phyloP scores from a whole-genome alignment of 106 monocot species.

The Dioscorea zingiberensis region DNA sequence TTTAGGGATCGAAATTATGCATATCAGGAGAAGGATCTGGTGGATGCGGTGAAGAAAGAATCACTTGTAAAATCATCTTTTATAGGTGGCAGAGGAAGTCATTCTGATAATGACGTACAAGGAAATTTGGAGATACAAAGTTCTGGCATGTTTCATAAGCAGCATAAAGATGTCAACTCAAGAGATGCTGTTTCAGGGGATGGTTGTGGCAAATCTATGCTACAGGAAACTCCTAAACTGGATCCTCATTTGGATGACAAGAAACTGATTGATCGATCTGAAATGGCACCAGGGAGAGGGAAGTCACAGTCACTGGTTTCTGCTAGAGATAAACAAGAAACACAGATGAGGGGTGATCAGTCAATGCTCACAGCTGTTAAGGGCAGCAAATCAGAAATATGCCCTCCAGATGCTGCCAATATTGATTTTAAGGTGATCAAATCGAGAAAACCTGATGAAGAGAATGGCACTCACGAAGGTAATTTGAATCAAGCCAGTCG shows the following conservation, averaged over 20 bases:
- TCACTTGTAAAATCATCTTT: background rate
- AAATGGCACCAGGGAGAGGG: constrained; percentile 20
- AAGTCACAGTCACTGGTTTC: constrained; percentile 10
- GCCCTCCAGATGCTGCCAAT: constrained; percentile 27
- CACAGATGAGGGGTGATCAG: constrained; percentile 14
- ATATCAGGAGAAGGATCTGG: no score
- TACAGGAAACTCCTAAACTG: no score
- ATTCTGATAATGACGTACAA: no score
- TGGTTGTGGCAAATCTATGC: no score
- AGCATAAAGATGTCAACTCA: no score
- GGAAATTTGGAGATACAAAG: no score
- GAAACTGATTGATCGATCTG: constrained; percentile 13
- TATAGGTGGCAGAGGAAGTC: background rate
- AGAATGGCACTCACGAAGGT: constrained; percentile 17
- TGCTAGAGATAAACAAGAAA: constrained; percentile 22
- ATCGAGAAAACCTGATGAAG: constrained; percentile 24
- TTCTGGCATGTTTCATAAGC: no score
- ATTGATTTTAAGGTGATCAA: constrained; percentile 20
- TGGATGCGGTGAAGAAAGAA: no score
- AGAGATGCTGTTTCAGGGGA: no score
- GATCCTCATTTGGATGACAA: no score
- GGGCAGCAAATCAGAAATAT: constrained; percentile 26
- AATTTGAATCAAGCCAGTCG: constrained; percentile 28
- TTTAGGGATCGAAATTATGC: no score
- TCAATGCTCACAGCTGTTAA: constrained; percentile 15